Base-by-base conservation (phyloP, 225 moss, liverwort and hornwort genomes). In the Climacium dendroides region DNA sequence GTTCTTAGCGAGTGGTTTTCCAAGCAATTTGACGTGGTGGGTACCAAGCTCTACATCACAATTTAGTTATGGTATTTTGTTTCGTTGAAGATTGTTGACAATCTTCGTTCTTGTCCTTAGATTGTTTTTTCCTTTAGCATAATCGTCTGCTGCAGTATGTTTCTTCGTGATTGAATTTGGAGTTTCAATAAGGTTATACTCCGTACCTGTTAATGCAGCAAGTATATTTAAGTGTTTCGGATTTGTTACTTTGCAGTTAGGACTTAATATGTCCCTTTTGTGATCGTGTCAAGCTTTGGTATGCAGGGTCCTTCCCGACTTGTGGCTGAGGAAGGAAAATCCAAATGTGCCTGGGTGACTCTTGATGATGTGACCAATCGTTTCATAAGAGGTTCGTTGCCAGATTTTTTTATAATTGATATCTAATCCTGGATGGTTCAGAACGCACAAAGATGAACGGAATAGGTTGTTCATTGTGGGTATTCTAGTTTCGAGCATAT, bases 271-370 rank as follows among this genome's bases (percentile, higher is more conserved):
- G 39, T 64, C 78, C 50, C 59, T 85, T 55, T 73, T 29, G 52
- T 90, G 79, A 89, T 78, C 79, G 60, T 87, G 61, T 82, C 85
- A 66, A 81, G 24, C 52, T 80, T 58, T 77, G 82, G 48, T 85
- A 79, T 90, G 85, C 92, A 96, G 96, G 98, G 98, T 85, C 96
- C 98, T 77, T 97, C 97, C 82, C 94, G 97, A 87, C 95, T 99
- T 67, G 97, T 97, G 77, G 96, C 95, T 76, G 98, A 99, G 91
- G 97, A 97, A 94, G 97, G 96, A 81, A 97, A 95, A 90, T 93
- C 93, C 66, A 95, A 94, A 90, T 94, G 93, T 84, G 95, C 93
- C 55, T 95, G 93, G 93, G 95, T 92, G 84, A 94, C 90, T 87
- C 88, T 95, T 82, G 97, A 99, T 87, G 96, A 99, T 87, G 98